A percentile compares a stretch with the other conserved stretches of the same genome.
These are phyloP conservation scores for Chaetomium cochliodes DNA, from an alignment of 495 filamentous ascomycete species.

Conservation along the genomic window DNA sequence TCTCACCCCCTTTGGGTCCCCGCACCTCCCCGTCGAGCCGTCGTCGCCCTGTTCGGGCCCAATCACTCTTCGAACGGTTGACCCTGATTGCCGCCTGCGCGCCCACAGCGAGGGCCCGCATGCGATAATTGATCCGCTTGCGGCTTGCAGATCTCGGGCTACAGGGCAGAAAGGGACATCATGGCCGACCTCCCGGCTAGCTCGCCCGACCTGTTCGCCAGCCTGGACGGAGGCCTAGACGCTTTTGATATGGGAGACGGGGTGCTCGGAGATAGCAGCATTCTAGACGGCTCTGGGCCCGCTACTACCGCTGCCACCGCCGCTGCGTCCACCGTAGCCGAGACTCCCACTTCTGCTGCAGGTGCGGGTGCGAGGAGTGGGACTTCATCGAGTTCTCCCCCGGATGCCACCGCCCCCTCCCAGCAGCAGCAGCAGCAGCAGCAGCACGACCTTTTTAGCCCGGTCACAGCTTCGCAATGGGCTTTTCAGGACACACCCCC, in stretches of 20 bases:
- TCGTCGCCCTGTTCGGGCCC: not conserved
- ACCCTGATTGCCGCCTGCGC: conserved; percentile 19
- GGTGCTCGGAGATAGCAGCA: conserved; percentile 19
- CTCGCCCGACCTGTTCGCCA: conserved; percentile 33
- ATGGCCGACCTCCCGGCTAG: conserved; percentile 33
- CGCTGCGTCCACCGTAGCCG: conserved; percentile 19
- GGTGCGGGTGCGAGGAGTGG: conserved; percentile 13
- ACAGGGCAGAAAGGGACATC: conserved; percentile 12
- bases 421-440: conserved; percentile 26
- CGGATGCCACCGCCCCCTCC: conserved; percentile 35
- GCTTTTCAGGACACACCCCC: conserved; percentile 46
- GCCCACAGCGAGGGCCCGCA: conserved; percentile 25
- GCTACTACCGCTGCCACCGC: conserved; percentile 18
- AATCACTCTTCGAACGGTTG: not conserved
- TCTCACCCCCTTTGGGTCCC: not conserved
- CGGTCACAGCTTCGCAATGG: conserved; percentile 37
- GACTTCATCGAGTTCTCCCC: conserved; percentile 31
- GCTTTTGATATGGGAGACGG: conserved; percentile 24
- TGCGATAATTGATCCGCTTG: conserved; percentile 31
- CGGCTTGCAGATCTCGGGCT: conserved; percentile 5
- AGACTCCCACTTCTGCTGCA: conserved; percentile 27
- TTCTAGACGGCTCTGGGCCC: conserved; percentile 23
- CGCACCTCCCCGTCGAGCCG: not conserved
- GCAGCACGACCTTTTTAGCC: conserved; percentile 37
- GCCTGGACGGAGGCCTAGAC: conserved; percentile 25